These are phyloP conservation scores for Candida dendrica DNA, from an alignment of 805 yeast genomes.

Conservation along the genomic window DNA sequence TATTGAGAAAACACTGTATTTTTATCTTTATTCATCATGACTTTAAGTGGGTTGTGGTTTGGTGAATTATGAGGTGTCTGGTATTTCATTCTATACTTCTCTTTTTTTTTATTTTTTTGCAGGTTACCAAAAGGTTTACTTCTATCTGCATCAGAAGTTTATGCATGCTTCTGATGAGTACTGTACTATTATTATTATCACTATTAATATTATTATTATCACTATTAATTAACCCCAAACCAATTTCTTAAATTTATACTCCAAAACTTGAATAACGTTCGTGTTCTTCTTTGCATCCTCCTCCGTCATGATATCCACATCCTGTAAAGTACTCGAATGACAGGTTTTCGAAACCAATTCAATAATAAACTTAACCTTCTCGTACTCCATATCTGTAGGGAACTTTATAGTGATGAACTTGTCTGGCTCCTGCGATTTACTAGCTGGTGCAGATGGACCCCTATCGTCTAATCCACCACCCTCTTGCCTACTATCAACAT, in stretches of 20 bases:
- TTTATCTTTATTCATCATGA: no score
- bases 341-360: constrained; percentile 18
- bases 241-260: constrained; percentile 28
- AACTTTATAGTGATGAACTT: constrained; percentile 15
- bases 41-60: no score
- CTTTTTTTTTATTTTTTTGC: no score
- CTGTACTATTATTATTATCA: constrained; percentile 4
- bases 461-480: neutral
- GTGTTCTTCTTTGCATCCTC: constrained; percentile 29
- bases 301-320: constrained; percentile 25
- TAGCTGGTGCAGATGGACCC: neutral
- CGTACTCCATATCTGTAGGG: constrained; percentile 18
- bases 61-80: no score
- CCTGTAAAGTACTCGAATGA: constrained; percentile 16
- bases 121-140: no score
- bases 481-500: no score
- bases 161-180: no score
- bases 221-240: no score
- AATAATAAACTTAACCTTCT: constrained; percentile 15
- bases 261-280: constrained; percentile 26
- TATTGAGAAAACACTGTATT: no score
- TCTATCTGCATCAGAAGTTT: no score
- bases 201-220: no score
- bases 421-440: neutral
- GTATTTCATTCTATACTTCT: no score